Conservation (phyloP, 495 filamentous ascomycete genomes). For the Aspergillus baeticus region DNA sequence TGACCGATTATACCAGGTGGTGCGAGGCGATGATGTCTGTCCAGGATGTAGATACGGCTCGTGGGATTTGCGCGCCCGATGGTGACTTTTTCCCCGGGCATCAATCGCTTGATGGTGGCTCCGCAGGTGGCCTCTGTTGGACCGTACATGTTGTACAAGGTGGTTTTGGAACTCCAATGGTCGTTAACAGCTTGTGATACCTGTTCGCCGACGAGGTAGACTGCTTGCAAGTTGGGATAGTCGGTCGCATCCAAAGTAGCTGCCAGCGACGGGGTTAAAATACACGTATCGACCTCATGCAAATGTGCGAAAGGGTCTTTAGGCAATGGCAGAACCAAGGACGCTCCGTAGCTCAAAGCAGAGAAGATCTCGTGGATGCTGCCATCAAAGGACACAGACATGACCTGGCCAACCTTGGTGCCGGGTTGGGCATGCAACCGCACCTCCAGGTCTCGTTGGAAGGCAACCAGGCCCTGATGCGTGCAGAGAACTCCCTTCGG, state of each 20-base stretch:
- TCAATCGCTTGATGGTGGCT: neutral
- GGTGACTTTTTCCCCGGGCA: neutral
- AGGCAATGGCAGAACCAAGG: constrained; percentile 26
- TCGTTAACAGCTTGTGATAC: constrained; percentile 26
- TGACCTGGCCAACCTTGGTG: constrained; percentile 27
- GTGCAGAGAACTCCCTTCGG: constrained; percentile 32
- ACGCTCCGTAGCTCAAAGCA: constrained; percentile 35
- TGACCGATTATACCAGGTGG: neutral
- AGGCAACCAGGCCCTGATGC: constrained; percentile 19
- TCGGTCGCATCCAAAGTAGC: constrained; percentile 18
- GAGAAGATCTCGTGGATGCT: constrained; percentile 41
- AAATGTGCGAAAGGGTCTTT: constrained; percentile 23
- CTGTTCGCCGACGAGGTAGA: constrained; percentile 30
- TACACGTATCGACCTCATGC: constrained; percentile 17
- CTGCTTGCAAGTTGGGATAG: constrained; percentile 19
- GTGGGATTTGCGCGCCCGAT: neutral
- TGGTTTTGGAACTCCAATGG: constrained; percentile 20
- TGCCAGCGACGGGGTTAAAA: constrained; percentile 32
- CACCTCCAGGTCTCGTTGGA: neutral
- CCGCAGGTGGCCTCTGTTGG: constrained; percentile 26
- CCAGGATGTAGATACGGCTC: neutral
- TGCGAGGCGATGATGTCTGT: neutral
- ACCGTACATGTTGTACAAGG: constrained; percentile 37
- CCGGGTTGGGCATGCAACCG: constrained; percentile 27
- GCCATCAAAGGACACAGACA: constrained; percentile 39